Evolutionary conservation across 108 stramenopile genomes (phyloP), one percentile per base, ranked within the genome.

Genomic region (Cyclotella sp.): DNA sequence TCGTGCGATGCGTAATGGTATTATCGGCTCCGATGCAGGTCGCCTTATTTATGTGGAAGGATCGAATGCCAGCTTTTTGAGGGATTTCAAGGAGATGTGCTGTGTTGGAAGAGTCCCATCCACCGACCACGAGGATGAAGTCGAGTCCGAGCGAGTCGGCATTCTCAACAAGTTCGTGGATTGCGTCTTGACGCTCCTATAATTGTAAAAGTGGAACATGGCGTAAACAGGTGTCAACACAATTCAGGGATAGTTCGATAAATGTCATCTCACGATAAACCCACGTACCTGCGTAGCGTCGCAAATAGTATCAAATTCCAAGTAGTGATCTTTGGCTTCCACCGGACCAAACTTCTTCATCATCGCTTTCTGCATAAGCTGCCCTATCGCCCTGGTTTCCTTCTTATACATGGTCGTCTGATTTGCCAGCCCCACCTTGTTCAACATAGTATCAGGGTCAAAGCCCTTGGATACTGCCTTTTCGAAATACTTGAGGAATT

Each of bases 341-440:
- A 79, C 89, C 24, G 96, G 95, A 21, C 96, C 96, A 81, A 82
- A 94, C 80, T 96, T 96, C 62, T 89, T 86, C 81, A 97, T 94
- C 82, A 95, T 86, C 0, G 93, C 73, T 85, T 96, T 97, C 84
- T 97, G 96, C 61, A 98, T 85, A 44, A 97, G 70, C 75, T 95
- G 90, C 10, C 98, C 98, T 69, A 98, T 97, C 15, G 92, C 96
- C 54, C 95, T 86, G 14, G 98, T 98, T 82, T 98, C 98, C 75
- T 97, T 93, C 91, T 98, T 98, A 86, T 98, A 98, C 98, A 98
- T 98, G 58, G 98, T 98, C 22, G 98, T 98, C 85, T 98, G 98
- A 85, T 98, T 98, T 43, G 98, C 98, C 58, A 98, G 73, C 22
- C 98, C 98, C 52, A 98, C 84, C 85, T 97, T 98, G 16, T 78